These are phyloP conservation scores for Podospora pseudocomata DNA, from an alignment of 495 filamentous ascomycete genomes.

Conservation along the genomic window DNA sequence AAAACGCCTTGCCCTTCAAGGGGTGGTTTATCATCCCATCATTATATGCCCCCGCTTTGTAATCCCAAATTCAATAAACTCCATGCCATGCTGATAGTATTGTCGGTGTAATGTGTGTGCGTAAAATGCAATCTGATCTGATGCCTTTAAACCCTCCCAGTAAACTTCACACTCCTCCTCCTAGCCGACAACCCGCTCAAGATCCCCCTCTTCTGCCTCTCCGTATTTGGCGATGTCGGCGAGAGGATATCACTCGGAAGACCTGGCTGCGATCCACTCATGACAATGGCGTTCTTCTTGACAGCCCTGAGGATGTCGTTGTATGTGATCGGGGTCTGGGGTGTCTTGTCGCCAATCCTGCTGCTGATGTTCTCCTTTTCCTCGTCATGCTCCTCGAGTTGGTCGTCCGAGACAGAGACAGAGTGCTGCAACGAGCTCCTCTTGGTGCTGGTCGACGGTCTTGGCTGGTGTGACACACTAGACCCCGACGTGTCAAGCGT, in stretches of 20 bases:
- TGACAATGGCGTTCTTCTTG: conserved; percentile 35
- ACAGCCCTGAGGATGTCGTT: conserved; percentile 37
- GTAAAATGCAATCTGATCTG: background rate
- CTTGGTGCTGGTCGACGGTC: conserved; percentile 7
- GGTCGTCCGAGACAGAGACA: conserved; percentile 16
- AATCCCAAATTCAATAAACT: background rate
- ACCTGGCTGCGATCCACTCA: conserved; percentile 22
- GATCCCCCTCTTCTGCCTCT: conserved; percentile 35
- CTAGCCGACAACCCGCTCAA: conserved; percentile 41
- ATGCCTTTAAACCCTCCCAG: conserved; percentile 13
- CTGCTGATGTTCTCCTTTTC: conserved; percentile 8
- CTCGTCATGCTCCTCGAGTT: conserved; percentile 17
- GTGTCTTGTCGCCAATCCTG: conserved; percentile 21
- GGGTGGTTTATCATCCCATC: background rate
- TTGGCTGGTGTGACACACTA: background rate
- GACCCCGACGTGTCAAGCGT: conserved; percentile 15
- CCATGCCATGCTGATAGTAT: background rate
- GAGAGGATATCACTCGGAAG: conserved; percentile 23
- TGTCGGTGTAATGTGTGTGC: background rate
- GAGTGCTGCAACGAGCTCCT: conserved; percentile 20
- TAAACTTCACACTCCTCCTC: conserved; percentile 39
- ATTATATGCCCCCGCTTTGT: background rate
- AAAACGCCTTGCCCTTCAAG: background rate
- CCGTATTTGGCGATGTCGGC: conserved; percentile 27
- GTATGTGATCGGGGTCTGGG: conserved; percentile 38